phyloP scores from a whole-genome alignment of 2,329 filamentous ascomycete species.

The Coniochaeta ligniaria region DNA sequence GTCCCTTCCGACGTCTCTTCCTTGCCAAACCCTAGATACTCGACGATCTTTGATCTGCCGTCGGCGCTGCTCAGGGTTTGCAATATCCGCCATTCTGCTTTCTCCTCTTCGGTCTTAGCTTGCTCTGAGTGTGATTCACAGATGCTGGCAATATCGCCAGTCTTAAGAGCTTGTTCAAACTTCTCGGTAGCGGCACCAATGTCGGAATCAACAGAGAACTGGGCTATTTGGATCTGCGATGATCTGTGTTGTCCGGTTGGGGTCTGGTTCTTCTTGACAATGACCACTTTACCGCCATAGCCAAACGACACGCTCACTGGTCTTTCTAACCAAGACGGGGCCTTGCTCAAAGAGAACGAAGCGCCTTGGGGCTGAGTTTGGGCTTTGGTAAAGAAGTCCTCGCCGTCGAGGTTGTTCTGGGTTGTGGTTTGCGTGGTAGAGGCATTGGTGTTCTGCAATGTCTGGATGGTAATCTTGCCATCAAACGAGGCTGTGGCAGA shows the following conservation, averaged over 20 bases:
- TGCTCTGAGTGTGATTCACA: constrained; percentile 71
- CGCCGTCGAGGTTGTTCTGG: constrained; percentile 70
- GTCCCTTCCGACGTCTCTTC: constrained; percentile 28
- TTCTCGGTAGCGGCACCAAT: constrained; percentile 78
- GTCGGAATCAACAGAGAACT: constrained; percentile 81
- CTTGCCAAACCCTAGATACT: constrained; percentile 82
- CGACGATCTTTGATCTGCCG: constrained; percentile 76
- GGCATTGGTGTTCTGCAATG: constrained; percentile 81
- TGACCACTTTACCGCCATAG: constrained; percentile 87
- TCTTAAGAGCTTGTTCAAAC: constrained; percentile 76
- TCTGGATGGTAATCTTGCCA: constrained; percentile 90
- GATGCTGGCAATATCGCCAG: constrained; percentile 69
- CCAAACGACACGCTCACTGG: constrained; percentile 86
- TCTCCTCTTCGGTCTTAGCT: constrained; percentile 82
- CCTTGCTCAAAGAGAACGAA: constrained; percentile 77
- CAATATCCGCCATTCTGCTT: constrained; percentile 92
- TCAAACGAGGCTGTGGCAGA: constrained; percentile 96
- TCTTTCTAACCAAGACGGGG: constrained; percentile 84
- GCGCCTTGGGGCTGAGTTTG: constrained; percentile 86
- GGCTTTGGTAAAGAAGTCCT: constrained; percentile 94
- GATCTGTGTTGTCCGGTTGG: constrained; percentile 56
- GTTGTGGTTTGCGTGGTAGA: constrained; percentile 60
- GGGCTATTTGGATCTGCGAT: constrained; percentile 76
- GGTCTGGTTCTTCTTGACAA: constrained; percentile 54
- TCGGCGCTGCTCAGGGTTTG: constrained; percentile 80